phyloP scores from a whole-genome alignment of 2,329 filamentous ascomycete genomes.

The Colletotrichum phormii region DNA sequence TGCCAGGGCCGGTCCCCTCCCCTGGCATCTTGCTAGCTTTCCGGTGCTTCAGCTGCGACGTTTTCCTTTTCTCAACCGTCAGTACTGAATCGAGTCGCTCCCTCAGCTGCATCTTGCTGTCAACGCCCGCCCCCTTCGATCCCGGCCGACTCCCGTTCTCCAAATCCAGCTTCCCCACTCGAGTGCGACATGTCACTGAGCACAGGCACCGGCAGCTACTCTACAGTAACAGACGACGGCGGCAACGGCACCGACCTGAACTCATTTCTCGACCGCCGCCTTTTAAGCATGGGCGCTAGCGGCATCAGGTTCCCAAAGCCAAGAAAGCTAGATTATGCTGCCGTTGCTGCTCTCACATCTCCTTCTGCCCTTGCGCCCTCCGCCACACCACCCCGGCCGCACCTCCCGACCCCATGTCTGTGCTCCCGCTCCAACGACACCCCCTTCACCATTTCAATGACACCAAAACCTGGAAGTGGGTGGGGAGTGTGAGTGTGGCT shows the following conservation, averaged over 20 bases:
- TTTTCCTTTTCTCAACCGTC: neutral
- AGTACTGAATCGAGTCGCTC: constrained; percentile 6
- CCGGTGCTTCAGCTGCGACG: neutral
- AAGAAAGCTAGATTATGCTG: constrained; percentile 35
- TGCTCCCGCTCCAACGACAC: constrained; percentile 29
- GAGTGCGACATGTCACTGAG: constrained; percentile 24
- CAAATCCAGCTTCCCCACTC: constrained; percentile 14
- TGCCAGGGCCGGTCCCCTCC: neutral
- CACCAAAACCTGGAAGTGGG: constrained; percentile 15
- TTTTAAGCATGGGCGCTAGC: constrained; percentile 32
- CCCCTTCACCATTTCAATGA: neutral
- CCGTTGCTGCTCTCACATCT: neutral
- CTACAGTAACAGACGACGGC: constrained; percentile 1
- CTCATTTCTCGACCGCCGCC: constrained; percentile 33
- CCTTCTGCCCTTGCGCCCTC: neutral
- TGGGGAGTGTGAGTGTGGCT: constrained; percentile 10
- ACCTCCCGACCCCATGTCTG: constrained; percentile 27
- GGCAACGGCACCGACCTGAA: constrained; percentile 7
- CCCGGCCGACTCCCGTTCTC: constrained; percentile 26
- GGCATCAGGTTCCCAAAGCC: constrained; percentile 32
- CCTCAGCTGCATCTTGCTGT: constrained; percentile 15
- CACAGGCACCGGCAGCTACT: neutral
- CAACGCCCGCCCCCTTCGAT: constrained; percentile 16
- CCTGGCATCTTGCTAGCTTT: neutral
- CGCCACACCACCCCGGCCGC: constrained; percentile 6